Evolutionary conservation across 768 basidiomycete genomes (phyloP).

Genomic region (Roridomyces roridus): DNA sequence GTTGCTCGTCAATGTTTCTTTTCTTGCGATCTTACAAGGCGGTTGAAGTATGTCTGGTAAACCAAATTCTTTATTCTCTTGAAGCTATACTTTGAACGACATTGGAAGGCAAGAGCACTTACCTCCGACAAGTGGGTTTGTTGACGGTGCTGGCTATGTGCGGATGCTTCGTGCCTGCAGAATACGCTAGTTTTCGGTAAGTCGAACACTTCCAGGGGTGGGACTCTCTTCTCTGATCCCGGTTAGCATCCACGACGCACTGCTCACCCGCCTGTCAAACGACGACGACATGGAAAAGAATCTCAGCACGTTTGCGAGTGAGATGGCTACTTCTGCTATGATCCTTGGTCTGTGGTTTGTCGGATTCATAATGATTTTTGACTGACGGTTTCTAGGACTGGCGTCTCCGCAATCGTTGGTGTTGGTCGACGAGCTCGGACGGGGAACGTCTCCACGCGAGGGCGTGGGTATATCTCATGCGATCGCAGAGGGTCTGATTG

Average conservation of each 20-base stretch:
- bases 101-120: slow-evolving; percentile 85
- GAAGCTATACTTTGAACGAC: background rate
- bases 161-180: slow-evolving; percentile 91
- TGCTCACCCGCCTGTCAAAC: slow-evolving; percentile 89
- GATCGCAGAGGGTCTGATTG: slow-evolving; percentile 79
- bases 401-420: slow-evolving; percentile 76
- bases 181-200: slow-evolving; percentile 89
- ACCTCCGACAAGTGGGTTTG: slow-evolving; percentile 86
- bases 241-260: slow-evolving; percentile 76
- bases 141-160: slow-evolving; percentile 87
- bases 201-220: slow-evolving; percentile 3
- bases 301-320: slow-evolving; percentile 93
- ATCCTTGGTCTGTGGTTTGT: slow-evolving; percentile 65
- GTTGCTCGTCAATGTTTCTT: slow-evolving; percentile 28
- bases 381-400: slow-evolving; percentile 54
- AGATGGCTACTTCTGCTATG: slow-evolving; percentile 94
- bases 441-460: slow-evolving; percentile 88
- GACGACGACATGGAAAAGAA: slow-evolving; percentile 92
- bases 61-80: slow-evolving; percentile 6
- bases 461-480: slow-evolving; percentile 85
- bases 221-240: background rate
- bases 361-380: background rate
- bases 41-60: slow-evolving; percentile 64
- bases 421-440: slow-evolving; percentile 90
- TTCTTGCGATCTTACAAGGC: background rate